Evolutionary conservation across 1,284 basidiomycete species (phyloP), one percentile per base, ranked within the genome.

Genomic region (Leccinum angustisporum): DNA sequence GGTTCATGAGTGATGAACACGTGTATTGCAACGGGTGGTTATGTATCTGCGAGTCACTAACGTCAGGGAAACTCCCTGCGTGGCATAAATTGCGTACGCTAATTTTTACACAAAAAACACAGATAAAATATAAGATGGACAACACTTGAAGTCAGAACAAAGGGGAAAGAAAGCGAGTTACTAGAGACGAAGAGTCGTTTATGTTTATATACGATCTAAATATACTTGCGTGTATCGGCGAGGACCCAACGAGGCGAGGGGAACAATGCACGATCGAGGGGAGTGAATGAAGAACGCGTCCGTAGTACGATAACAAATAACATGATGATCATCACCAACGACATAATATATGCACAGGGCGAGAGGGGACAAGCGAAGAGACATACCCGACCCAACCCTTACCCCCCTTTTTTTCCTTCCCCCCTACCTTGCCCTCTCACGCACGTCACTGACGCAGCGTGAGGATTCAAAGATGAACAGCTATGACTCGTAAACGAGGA

Each of bases 141-240:
- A 21, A 51, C 18, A 50, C 8, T 38, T 38, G 21, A 21, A 21
- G 21, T 21, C 14, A 38, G 36, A 38, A 38, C 36, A 38, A 38
- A 38, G 38, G n/a, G 13, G 21, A 9, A 50, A 38, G 48, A 7
- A 25, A 70, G 69, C 61, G 57, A 56, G 55, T 36, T 38, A 60
- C 48, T 50, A 50, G 25, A 27, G 14, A 25, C 27, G 25, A 50
- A 27, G 21, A 27, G 25, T 50, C 25, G 25, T 55, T 60, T 48
- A 34, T 61, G 40, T 67, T 54, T 65, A 70, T 69, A 54, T 70
- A 66, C 61, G 43, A 57, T 55, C 56, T 64, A 68, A 56, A 66
- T 64, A 68, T 63, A 58, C 53, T 48, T 60, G 52, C 62, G 52
- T 66, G 61, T 40, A 59, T 27, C 46, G 48, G 27, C 33, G 46